These are phyloP conservation scores for Aspergillus brunneoviolaceus DNA, from an alignment of 2,329 filamentous ascomycete species.

Conservation along the genomic window DNA sequence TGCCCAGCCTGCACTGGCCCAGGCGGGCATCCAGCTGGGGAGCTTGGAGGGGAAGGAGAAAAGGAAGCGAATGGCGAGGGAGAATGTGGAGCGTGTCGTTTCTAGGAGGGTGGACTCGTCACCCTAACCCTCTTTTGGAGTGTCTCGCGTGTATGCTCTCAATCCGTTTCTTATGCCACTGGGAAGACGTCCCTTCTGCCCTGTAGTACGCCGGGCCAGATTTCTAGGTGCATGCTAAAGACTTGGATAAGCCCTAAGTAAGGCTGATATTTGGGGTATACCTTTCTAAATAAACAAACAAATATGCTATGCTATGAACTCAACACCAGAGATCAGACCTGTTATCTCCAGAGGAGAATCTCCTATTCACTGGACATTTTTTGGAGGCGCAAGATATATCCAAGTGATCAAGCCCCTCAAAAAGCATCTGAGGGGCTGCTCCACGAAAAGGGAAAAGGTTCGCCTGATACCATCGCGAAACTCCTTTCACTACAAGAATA, in stretches of 20 bases:
- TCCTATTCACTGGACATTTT: neutral
- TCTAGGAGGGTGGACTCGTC: neutral
- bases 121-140: too few species aligned
- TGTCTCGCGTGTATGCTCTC: too few species aligned
- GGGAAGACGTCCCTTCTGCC: too few species aligned
- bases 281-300: neutral
- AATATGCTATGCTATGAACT: neutral
- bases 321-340: neutral
- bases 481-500: too few species aligned
- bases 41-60: slow-evolving; percentile 16
- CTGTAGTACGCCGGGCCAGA: neutral
- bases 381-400: neutral
- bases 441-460: too few species aligned
- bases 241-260: neutral
- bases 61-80: slow-evolving; percentile 15
- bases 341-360: too few species aligned
- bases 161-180: too few species aligned
- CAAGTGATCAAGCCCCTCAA: neutral
- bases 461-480: too few species aligned
- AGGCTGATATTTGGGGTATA: slow-evolving; percentile 1
- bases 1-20: slow-evolving; percentile 15
- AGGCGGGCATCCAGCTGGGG: slow-evolving; percentile 17
- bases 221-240: neutral
- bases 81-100: slow-evolving; percentile 10
- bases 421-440: too few species aligned